phyloP scores from a whole-genome alignment of 768 basidiomycete species.

The Auricularia auricula-judae region DNA sequence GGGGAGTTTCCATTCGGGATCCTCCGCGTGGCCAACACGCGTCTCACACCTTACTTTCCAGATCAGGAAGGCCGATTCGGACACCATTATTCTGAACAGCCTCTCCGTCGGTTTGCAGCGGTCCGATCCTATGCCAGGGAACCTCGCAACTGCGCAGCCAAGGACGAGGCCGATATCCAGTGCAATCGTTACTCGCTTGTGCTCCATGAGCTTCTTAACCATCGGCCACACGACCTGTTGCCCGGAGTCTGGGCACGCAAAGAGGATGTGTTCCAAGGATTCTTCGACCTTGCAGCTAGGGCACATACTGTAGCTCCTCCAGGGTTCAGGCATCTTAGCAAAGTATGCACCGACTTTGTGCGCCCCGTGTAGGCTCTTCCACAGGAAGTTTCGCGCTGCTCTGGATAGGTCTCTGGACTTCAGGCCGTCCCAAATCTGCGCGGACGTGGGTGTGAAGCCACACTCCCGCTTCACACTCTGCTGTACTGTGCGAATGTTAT shows the following conservation, averaged over 20 bases:
- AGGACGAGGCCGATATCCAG: not conserved
- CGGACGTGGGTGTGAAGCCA: not conserved
- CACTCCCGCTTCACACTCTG: not conserved
- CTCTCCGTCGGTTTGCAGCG: not conserved
- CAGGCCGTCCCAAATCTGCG: not conserved
- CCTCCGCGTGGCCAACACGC: not conserved
- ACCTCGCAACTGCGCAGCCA: not conserved
- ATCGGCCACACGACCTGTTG: slow-evolving; percentile 11
- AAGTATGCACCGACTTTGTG: slow-evolving; percentile 12
- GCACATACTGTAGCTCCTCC: slow-evolving; percentile 7
- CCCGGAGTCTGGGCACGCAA: slow-evolving; percentile 10
- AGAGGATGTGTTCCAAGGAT: slow-evolving; percentile 14
- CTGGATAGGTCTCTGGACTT: not conserved
- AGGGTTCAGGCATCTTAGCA: not conserved
- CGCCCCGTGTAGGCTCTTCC: slow-evolving; percentile 13
- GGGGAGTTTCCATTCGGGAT: not conserved
- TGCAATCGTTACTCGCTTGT: not conserved
- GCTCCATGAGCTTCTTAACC: slow-evolving; percentile 4
- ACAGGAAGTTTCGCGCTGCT: slow-evolving; percentile 1
- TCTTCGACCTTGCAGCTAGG: slow-evolving; percentile 7
- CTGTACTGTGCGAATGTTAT: not conserved
- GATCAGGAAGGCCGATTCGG: not conserved
- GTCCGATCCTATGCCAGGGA: not conserved
- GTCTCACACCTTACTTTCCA: not conserved
- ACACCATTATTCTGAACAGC: not conserved